Evolutionary conservation across 164 flowering plant genomes (phyloP), one percentile per base, ranked within the genome.

Genomic region (Platanus orientalis): DNA sequence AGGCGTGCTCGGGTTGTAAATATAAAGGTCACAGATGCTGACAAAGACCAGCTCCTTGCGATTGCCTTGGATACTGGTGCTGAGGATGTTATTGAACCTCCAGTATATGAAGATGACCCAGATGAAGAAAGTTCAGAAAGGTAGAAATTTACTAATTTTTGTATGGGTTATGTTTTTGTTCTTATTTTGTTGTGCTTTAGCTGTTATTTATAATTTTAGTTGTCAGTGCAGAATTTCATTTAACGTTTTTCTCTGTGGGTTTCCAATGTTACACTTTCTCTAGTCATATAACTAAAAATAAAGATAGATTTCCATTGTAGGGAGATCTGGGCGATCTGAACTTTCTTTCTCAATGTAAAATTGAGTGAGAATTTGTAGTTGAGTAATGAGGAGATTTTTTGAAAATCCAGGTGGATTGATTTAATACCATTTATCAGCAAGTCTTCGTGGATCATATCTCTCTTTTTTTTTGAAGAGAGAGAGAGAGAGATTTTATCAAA

Each of bases 21-120:
- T 78, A 68, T 94, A 67, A 94, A 86, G 73, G 84, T 69, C 34
- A 64, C 76, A 25, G 89, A 94, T 77, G 90, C 75, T 60, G 96
- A 94, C 64, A 89, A 78, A 71, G 99, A 94, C 45, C 85, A 83
- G 74, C 86, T 94, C 24, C 89, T 94, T 70, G 49, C 73, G 25
- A 68, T 91, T 75, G 97, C 97, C 48, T 62, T 94, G 70, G 99
- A 94, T 85, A 84, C 88, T 65, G 99, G 97, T 60, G 99, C 96
- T 20, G 97, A 94, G 62, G 96, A 94, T 82, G 85, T 94, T 54
- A 86, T 94, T 68, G 99, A 94, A 64, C 97, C 97, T 61, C 77
- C 82, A 51, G 14, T 58, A 7, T 73, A 80, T 71, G 96, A 89
- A 53, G 89, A 89, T 68, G 90, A 86, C 58, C 44, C 82, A 3